Evolutionary conservation across 306 rosid genomes (phyloP).

Genomic region (Albizia julibrissin): DNA sequence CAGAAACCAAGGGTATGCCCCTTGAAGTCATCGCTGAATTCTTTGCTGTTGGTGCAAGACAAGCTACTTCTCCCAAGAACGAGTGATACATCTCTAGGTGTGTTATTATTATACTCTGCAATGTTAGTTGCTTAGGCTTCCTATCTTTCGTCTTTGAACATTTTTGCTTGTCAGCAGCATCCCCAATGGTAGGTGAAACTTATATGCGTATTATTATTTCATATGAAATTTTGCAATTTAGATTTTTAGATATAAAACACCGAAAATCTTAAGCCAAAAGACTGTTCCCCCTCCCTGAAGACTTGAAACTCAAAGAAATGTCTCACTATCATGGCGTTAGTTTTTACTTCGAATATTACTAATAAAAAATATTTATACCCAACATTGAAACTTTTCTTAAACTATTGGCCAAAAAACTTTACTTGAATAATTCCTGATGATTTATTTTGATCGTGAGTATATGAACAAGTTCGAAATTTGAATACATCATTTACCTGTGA

Average conservation of each 20-base stretch:
- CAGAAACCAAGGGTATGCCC: conserved; percentile 76
- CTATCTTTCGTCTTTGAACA: not conserved
- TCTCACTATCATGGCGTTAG: not conserved
- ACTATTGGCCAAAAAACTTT: not conserved
- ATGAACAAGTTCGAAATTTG: not conserved
- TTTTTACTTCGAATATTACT: not conserved
- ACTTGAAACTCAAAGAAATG: not conserved
- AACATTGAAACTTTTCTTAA: too few species aligned
- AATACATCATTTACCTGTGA: not conserved
- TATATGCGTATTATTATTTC: not conserved
- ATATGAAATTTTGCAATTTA: not conserved
- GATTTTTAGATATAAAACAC: not conserved
- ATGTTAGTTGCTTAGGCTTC: not conserved
- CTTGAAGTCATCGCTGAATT: conserved; percentile 68
- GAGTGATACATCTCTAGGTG: conserved; percentile 19
- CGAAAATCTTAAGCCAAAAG: not conserved
- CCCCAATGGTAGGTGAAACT: not conserved
- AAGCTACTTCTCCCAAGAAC: conserved; percentile 39
- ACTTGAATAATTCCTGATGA: not conserved
- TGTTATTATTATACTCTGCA: not conserved
- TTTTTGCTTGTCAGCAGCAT: not conserved
- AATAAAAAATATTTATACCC: not conserved
- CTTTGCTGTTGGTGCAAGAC: conserved; percentile 59
- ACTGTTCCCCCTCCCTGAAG: not conserved
- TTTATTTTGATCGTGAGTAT: not conserved